A percentile compares a stretch with the other conserved stretches of the same genome.
phyloP scores from a whole-genome alignment of 2,329 filamentous ascomycete genomes.

The Alternaria metachromatica region DNA sequence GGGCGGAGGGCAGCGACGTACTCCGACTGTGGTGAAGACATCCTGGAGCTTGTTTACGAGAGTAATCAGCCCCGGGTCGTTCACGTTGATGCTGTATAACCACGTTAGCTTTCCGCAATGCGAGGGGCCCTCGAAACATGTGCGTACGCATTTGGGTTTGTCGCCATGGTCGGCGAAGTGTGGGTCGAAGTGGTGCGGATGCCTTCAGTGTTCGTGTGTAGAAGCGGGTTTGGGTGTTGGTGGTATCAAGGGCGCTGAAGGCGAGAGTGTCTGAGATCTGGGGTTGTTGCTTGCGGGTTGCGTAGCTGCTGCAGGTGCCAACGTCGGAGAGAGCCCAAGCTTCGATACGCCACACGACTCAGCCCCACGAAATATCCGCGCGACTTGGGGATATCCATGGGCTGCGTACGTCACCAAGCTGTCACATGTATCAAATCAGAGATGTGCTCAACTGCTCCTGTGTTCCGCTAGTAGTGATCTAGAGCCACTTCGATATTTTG shows the following conservation, averaged over 20 bases:
- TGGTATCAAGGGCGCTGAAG: constrained; percentile 21
- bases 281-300: constrained; percentile 25
- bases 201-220: neutral
- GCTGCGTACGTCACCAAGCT: constrained; percentile 9
- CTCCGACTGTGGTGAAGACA: constrained; percentile 96
- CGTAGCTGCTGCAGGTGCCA: constrained; percentile 25
- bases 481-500: neutral
- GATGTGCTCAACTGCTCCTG: neutral
- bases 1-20: constrained; percentile 52
- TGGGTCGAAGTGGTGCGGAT: constrained; percentile 6
- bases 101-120: constrained; percentile 34
- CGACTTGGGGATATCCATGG: neutral
- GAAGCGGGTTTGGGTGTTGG: constrained; percentile 13
- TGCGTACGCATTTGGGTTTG: constrained; percentile 51
- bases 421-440: constrained; percentile 2
- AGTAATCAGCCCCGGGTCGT: constrained; percentile 72
- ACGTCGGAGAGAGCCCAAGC: constrained; percentile 19
- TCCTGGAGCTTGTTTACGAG: constrained; percentile 99
- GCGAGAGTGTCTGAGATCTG: constrained; percentile 28
- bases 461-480: neutral
- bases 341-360: constrained; percentile 17
- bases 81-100: constrained; percentile 69
- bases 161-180: constrained; percentile 46
- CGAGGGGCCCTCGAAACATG: constrained; percentile 25
- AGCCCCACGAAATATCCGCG: constrained; percentile 6